Evolutionary conservation across 768 basidiomycete species (phyloP), one percentile per base, ranked within the genome.

Genomic region (Clitopilus passeckerianus): DNA sequence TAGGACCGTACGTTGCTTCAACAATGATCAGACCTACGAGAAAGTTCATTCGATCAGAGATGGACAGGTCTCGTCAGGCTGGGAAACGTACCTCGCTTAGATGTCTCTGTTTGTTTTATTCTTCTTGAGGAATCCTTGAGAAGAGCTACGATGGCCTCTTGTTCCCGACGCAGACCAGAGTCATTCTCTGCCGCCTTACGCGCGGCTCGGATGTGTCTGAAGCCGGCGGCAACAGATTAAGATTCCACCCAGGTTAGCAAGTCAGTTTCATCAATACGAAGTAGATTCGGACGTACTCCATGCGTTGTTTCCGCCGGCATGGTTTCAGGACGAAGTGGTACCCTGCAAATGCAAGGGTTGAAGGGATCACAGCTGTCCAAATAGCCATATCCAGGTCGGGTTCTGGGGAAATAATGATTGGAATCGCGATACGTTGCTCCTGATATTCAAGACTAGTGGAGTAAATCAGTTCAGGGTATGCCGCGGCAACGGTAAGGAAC

Each of bases 1-100:
- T 72, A 52, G 83, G 78, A 16, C 89, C 89, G 71, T 93, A 95
- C 8, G 73, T 79, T 20, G 92, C 93, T 60, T 87, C 84, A 63
- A 86, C 68, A 66, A 96, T 83, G 60, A 95, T 80, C 46, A 95
- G 77, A 57, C 92, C 91, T 93, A 63, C 56, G 52, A 23, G 22
- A 12, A 30, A 12, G 12, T 50, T n/a, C 37, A 41, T 4, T 50
- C 56, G 37, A 57, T 57, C 35, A 46, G 58, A 67, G 60, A 63
- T 66, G 57, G 60, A 52, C 59, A 41, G 41, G 20, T 30, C 59
- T 34, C 16, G 35, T 43, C 33, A n/a, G 52, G 12, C 5, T 35
- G 27, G 20, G 23, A 12, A 43, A 63, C 72, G 57, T 69, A 89
- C 92, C 92, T 76, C 84, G 83, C 71, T 80, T 85, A 22, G 79